Evolutionary conservation across 2,329 filamentous ascomycete species (phyloP), one percentile per base, ranked within the genome.

Genomic region (Aspergillus viridinutans): DNA sequence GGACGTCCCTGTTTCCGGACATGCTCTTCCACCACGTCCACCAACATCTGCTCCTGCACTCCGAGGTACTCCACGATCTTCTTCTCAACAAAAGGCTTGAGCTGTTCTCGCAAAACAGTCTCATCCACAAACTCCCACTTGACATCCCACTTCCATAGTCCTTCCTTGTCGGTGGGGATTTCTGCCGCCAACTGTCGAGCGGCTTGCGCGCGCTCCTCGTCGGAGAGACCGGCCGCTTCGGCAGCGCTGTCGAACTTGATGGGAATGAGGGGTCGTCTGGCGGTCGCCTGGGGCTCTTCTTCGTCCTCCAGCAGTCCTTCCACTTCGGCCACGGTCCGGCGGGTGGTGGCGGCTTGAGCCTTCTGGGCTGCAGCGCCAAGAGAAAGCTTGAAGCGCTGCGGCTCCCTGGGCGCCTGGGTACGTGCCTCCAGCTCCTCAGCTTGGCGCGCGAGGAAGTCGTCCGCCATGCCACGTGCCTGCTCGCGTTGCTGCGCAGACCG

Each of bases 1-100:
- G 94, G 90, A 61, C 82, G 83, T 26, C 86, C 87, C 65, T 88
- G 86, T 66, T 86, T 87, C 62, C 88, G 84, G 61, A 99, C 78
- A 74, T 96, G 91, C 67, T 92, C 89, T 70, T 97, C 88, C 42
- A 97, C 91, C 47, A 94, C 88, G 70, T 96, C 92, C 32, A 99
- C 92, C 50, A 99, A 80, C 78, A 97, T 87, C 76, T 97, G 90
- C 74, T 99, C 94, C 76, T 97, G 92, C 57, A 99, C 90, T 58
- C 95, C 95, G 50, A 99, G 83, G 67, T 94, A 95, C 75, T 99
- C 94, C 59, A 99, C 88, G 65, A 97, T 90, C 82, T 97, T 99
- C 83, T 96, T 96, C 80, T 96, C 92, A 56, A 97, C 90, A 77
- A 97, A 99, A 29, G 93, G 92, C 68, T 90, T 86, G 65, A 99